Evolutionary conservation across 2,329 filamentous ascomycete genomes (phyloP).

Genomic region (Cordyceps farinosa): DNA sequence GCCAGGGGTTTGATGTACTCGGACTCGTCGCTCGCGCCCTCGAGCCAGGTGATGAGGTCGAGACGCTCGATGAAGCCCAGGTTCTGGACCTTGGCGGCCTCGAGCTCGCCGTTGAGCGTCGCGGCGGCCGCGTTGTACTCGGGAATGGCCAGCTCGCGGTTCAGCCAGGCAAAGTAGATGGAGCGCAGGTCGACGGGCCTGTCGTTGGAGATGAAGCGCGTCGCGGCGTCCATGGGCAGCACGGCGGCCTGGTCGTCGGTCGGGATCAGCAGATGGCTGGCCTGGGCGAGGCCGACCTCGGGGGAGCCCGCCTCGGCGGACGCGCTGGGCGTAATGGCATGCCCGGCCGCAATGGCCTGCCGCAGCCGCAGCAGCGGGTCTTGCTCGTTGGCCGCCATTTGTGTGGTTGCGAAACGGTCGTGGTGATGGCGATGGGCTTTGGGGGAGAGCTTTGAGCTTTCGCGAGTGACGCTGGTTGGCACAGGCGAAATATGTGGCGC

Average conservation of each 20-base stretch:
- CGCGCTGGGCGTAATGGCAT: conserved; percentile 69
- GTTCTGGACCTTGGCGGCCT: conserved; percentile 67
- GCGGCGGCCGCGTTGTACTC: conserved; percentile 87
- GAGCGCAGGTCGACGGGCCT: conserved; percentile 80
- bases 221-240: conserved; percentile 68
- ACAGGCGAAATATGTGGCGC: conserved; percentile 6
- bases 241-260: conserved; percentile 43
- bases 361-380: conserved; percentile 84
- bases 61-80: conserved; percentile 87
- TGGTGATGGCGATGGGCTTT: not conserved
- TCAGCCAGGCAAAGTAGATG: conserved; percentile 94
- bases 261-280: conserved; percentile 75
- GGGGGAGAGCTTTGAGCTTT: not conserved
- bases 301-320: conserved; percentile 60
- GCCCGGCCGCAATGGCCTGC: conserved; percentile 70
- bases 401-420: conserved; percentile 13
- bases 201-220: conserved; percentile 80
- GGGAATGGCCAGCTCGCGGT: conserved; percentile 83
- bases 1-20: conserved; percentile 88
- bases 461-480: conserved; percentile 5
- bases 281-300: conserved; percentile 65
- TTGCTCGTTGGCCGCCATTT: conserved; percentile 59
- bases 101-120: conserved; percentile 74
- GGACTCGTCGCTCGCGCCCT: conserved; percentile 83
- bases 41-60: conserved; percentile 89